Evolutionary conservation across 371 early-diverging fungal genomes (phyloP).

Genomic region (Rhizopus delemar): DNA sequence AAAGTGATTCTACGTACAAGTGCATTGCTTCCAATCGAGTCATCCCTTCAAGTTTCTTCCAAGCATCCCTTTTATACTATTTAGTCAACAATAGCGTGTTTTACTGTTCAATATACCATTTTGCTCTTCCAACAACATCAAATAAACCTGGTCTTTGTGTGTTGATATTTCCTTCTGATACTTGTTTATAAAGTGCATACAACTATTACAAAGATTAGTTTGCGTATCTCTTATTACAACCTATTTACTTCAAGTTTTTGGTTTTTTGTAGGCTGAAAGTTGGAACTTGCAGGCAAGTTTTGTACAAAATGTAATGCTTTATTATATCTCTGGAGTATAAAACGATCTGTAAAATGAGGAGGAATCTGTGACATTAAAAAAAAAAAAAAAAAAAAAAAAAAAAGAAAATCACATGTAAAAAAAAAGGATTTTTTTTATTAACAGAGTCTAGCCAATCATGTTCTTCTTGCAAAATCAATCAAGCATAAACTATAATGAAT

Average conservation of each 20-base stretch:
- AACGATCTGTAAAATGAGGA: slow-evolving; percentile 30
- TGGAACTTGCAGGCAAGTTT: slow-evolving; percentile 32
- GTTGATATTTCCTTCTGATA: slow-evolving; percentile 42
- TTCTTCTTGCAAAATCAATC: slow-evolving; percentile 75
- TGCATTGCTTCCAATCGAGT: slow-evolving; percentile 29
- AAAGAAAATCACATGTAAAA: slow-evolving; percentile 10
- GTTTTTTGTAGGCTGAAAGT: slow-evolving; percentile 42
- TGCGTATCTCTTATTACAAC: background rate
- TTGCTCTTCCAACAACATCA: slow-evolving; percentile 52
- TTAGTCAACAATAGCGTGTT: no score
- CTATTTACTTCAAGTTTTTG: slow-evolving; percentile 42
- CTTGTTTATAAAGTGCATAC: slow-evolving; percentile 53
- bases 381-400: slow-evolving; percentile 8
- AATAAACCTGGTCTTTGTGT: slow-evolving; percentile 48
- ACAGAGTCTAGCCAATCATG: slow-evolving; percentile 18
- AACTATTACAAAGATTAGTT: slow-evolving; percentile 24
- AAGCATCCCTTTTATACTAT: slow-evolving; percentile 25
- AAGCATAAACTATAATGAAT: slow-evolving; percentile 82
- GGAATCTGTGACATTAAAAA: slow-evolving; percentile 23
- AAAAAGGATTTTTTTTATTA: background rate
- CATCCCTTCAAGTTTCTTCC: slow-evolving; percentile 31
- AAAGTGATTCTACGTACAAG: slow-evolving; percentile 29
- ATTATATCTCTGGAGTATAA: slow-evolving; percentile 33
- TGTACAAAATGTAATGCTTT: slow-evolving; percentile 43
- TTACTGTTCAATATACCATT: slow-evolving; percentile 31